Conservation (phyloP, 1,284 basidiomycete genomes). For the Leccinum subspadiceum region DNA sequence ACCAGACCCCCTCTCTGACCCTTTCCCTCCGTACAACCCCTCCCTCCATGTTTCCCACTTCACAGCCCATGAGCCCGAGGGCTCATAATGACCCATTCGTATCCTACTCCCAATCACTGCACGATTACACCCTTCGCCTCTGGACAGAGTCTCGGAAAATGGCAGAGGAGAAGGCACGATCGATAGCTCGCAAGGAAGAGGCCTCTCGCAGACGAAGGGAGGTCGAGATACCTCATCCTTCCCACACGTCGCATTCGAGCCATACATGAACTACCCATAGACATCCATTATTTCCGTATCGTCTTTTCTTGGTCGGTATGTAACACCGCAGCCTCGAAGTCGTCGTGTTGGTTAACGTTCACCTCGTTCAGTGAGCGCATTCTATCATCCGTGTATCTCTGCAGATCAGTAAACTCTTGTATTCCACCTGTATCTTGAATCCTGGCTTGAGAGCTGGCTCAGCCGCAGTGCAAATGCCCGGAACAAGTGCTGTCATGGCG, state of each 20-base stretch:
- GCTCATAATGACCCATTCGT: conserved; percentile 9
- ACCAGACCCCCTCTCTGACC: background rate
- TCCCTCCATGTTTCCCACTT: background rate
- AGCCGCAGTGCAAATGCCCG: conserved; percentile 2
- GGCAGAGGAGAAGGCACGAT: conserved; percentile 51
- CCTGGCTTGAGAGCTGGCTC: conserved; percentile 3
- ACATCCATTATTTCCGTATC: conserved; percentile 1
- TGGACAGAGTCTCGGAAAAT: conserved; percentile 65
- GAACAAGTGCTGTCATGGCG: background rate
- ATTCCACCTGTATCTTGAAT: conserved; percentile 7
- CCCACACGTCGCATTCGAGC: conserved; percentile 8
- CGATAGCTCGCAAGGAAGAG: conserved; percentile 29
- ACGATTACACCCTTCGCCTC: conserved; percentile 63
- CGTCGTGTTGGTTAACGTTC: conserved; percentile 12
- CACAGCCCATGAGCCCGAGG: conserved; percentile 22
- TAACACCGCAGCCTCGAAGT: conserved; percentile 6
- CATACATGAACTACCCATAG: conserved; percentile 18
- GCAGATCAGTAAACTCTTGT: conserved; percentile 19
- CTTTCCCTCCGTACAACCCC: background rate
- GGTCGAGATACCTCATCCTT: conserved; percentile 8
- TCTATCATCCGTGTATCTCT: conserved; percentile 14
- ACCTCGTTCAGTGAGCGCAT: conserved; percentile 16
- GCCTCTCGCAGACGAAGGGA: conserved; percentile 25
- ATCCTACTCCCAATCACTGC: conserved; percentile 15
- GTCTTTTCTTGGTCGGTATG: conserved; percentile 19